These are phyloP conservation scores for Wickerhamomyces sydowiorum DNA, from an alignment of 805 yeast genomes.

Conservation along the genomic window DNA sequence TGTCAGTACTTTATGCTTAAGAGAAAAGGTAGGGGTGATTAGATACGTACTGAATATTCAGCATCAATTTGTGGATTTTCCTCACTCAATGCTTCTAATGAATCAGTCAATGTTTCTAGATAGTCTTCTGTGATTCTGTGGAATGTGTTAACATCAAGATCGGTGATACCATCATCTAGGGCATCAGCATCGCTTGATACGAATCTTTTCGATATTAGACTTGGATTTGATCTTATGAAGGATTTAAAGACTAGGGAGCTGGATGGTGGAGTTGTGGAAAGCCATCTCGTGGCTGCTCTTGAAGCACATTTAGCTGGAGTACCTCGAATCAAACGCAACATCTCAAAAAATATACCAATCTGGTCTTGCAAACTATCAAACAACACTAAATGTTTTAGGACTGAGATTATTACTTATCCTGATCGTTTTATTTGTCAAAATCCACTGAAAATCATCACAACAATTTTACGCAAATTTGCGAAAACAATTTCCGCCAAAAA, in stretches of 20 bases:
- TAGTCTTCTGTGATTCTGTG: conserved; percentile 60
- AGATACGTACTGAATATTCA: conserved; percentile 50
- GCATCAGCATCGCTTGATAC: not conserved
- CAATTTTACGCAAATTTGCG: not conserved
- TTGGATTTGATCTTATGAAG: not conserved
- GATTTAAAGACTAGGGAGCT: not conserved
- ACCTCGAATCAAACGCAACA: not conserved
- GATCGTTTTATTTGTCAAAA: not conserved
- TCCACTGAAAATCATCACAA: not conserved
- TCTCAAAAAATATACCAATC: not conserved
- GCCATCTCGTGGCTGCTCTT: not conserved
- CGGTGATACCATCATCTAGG: conserved; percentile 24
- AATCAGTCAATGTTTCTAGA: conserved; percentile 61
- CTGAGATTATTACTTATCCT: not conserved
- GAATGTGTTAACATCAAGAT: conserved; percentile 47
- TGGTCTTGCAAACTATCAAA: not conserved
- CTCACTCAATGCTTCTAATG: conserved; percentile 65
- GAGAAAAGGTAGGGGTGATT: not conserved
- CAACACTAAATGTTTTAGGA: too few relatives aligned
- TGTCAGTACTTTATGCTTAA: not conserved
- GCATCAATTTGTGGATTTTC: conserved; percentile 58
- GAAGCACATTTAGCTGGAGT: not conserved
- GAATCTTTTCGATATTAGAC: not conserved
- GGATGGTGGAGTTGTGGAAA: not conserved
- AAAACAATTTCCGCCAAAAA: too few relatives aligned